These are phyloP conservation scores for Rubroboletus satanas DNA, from an alignment of 768 basidiomycete species.

Conservation along the genomic window DNA sequence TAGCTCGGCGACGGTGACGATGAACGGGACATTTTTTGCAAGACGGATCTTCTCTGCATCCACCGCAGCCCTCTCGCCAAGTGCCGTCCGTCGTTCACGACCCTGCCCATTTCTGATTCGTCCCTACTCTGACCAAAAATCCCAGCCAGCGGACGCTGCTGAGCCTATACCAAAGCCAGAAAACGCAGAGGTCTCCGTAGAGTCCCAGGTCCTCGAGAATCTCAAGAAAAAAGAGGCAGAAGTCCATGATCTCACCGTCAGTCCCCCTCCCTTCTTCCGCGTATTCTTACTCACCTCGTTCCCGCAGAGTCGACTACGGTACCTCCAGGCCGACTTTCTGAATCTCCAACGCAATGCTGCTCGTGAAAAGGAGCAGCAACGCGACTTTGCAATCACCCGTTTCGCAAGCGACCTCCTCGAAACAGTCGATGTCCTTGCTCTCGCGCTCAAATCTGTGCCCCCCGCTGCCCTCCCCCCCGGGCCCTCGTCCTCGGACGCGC, in stretches of 20 bases:
- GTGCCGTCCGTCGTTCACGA: constrained; percentile 38
- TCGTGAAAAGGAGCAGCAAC: constrained; percentile 87
- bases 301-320: constrained; percentile 77
- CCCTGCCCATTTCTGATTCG: constrained; percentile 33
- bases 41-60: constrained; percentile 55
- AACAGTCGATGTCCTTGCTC: constrained; percentile 82
- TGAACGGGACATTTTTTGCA: constrained; percentile 52
- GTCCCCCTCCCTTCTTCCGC: constrained; percentile 25
- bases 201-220: constrained; percentile 43
- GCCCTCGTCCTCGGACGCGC: constrained; percentile 22
- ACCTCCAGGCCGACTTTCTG: constrained; percentile 91
- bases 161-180: constrained; percentile 18
- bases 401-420: constrained; percentile 90
- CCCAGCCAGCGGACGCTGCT: constrained; percentile 13
- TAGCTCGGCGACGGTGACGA: constrained; percentile 21
- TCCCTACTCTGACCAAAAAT: constrained; percentile 58
- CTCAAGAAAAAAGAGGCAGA: constrained; percentile 80
- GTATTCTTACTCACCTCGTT: constrained; percentile 3
- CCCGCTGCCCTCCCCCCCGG: constrained; percentile 38
- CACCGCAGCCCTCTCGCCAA: constrained; percentile 52
- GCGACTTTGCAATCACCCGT: constrained; percentile 87
- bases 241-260: constrained; percentile 79
- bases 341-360: constrained; percentile 91
- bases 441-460: constrained; percentile 82
- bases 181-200: constrained; percentile 28